A percentile compares a stretch with the other conserved stretches of the same genome.
Evolutionary conservation across 2,329 filamentous ascomycete species (phyloP).

Genomic region (Apiospora malaysiana): DNA sequence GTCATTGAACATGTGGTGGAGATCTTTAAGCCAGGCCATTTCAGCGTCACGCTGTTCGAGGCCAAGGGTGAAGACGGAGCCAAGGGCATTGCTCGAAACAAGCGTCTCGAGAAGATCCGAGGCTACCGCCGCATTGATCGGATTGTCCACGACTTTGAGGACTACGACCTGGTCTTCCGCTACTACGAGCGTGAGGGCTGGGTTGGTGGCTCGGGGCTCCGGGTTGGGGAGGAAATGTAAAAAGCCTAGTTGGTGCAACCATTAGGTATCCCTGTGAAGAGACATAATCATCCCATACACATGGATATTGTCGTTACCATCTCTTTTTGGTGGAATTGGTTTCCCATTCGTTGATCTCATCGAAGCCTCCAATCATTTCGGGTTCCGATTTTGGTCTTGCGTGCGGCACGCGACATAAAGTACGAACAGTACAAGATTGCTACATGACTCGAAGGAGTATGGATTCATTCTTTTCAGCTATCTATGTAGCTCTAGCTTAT

Average conservation of each 20-base stretch:
- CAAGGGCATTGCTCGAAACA: conserved; percentile 40
- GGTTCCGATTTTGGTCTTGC: not conserved
- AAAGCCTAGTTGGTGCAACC: not conserved
- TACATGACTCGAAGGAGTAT: not conserved
- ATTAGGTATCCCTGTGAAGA: not conserved
- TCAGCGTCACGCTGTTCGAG: conserved; percentile 96
- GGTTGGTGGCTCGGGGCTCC: conserved; percentile 57
- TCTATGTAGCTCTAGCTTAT: not conserved
- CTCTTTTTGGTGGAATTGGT: not conserved
- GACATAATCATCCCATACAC: not conserved
- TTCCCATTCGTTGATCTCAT: not conserved
- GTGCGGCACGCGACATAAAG: not conserved
- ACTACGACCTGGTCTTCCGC: conserved; percentile 94
- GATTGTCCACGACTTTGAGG: conserved; percentile 96
- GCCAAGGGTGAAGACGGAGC: conserved; percentile 66
- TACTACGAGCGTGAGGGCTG: conserved; percentile 94
- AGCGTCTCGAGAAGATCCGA: conserved; percentile 75
- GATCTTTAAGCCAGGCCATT: conserved; percentile 97
- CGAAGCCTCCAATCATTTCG: not conserved
- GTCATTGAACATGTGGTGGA: conserved; percentile 92
- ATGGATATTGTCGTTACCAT: not conserved
- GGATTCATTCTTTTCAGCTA: not conserved
- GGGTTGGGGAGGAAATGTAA: conserved; percentile 58
- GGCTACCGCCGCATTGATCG: conserved; percentile 91
- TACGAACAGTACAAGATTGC: not conserved